Conservation (phyloP, 345 rosid species). For the Balakata baccata region DNA sequence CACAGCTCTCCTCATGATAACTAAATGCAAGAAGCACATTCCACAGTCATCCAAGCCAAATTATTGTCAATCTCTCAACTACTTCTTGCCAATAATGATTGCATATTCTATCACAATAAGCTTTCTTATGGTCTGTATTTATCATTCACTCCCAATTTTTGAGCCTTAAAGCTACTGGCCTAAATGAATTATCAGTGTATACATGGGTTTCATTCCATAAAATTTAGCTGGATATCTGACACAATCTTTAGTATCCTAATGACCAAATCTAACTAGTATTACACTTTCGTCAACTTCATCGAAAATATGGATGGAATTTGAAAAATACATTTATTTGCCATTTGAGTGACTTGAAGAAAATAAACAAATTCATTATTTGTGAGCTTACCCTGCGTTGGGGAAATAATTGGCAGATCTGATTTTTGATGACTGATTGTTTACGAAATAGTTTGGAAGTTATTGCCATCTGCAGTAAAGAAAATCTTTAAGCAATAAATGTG, state of each 20-base stretch:
- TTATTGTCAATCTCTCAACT: not conserved
- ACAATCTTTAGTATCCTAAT: not conserved
- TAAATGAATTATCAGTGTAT: not conserved
- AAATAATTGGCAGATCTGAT: slow-evolving; percentile 87
- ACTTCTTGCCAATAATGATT: not conserved
- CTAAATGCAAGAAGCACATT: not conserved
- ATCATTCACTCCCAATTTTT: not conserved
- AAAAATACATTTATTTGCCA: slow-evolving; percentile 2
- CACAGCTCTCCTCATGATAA: not conserved
- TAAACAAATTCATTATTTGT: slow-evolving; percentile 9
- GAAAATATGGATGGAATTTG: not conserved
- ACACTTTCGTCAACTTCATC: not conserved
- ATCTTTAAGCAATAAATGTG: slow-evolving; percentile 3
- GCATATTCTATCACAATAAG: not conserved
- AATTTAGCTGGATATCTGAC: not conserved
- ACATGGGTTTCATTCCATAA: not conserved
- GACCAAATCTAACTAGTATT: not conserved
- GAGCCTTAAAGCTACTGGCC: not conserved
- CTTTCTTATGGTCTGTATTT: not conserved
- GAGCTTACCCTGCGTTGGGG: slow-evolving; percentile 71
- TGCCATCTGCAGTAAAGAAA: slow-evolving; percentile 62
- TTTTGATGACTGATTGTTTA: slow-evolving; percentile 78
- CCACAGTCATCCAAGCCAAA: not conserved
- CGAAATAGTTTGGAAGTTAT: slow-evolving; percentile 81
- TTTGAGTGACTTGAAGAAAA: slow-evolving; percentile 4